phyloP scores from a whole-genome alignment of 2,329 filamentous ascomycete genomes.

The Fonsecaea nubica region DNA sequence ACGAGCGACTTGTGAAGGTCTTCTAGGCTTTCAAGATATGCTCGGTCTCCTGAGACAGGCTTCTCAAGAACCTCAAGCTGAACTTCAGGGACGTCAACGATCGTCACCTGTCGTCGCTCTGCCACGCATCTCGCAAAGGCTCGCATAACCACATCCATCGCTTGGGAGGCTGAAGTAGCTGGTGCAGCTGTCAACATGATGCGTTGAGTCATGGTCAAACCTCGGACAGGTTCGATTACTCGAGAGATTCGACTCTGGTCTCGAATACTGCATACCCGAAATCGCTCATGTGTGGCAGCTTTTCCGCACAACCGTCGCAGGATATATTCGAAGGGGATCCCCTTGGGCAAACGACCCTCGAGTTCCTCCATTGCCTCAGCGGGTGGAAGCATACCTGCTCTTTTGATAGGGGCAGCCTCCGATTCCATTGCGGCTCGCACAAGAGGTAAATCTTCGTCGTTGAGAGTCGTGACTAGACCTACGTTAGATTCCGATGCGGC shows the following conservation, averaged over 20 bases:
- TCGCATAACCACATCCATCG: slow-evolving; percentile 57
- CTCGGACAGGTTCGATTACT: slow-evolving; percentile 71
- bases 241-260: slow-evolving; percentile 73
- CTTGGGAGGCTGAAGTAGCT: slow-evolving; percentile 30
- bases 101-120: slow-evolving; percentile 66
- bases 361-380: slow-evolving; percentile 75
- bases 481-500: slow-evolving; percentile 47
- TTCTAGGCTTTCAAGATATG: slow-evolving; percentile 74
- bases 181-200: slow-evolving; percentile 78
- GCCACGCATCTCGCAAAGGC: slow-evolving; percentile 75
- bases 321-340: slow-evolving; percentile 83
- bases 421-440: slow-evolving; percentile 68
- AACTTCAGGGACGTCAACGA: slow-evolving; percentile 74
- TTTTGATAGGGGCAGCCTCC: slow-evolving; percentile 69
- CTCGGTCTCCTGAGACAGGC: slow-evolving; percentile 51
- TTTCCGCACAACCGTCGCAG: slow-evolving; percentile 76
- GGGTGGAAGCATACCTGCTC: slow-evolving; percentile 78
- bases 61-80: slow-evolving; percentile 75
- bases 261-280: slow-evolving; percentile 71
- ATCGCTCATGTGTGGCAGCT: slow-evolving; percentile 67
- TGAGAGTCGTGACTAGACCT: slow-evolving; percentile 81
- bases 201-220: slow-evolving; percentile 74
- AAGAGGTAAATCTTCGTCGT: slow-evolving; percentile 68
- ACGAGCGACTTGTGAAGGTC: slow-evolving; percentile 80
- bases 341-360: slow-evolving; percentile 77